Base-by-base conservation (phyloP, 2,329 filamentous ascomycete species). In the Paecilomyces fulvus region DNA sequence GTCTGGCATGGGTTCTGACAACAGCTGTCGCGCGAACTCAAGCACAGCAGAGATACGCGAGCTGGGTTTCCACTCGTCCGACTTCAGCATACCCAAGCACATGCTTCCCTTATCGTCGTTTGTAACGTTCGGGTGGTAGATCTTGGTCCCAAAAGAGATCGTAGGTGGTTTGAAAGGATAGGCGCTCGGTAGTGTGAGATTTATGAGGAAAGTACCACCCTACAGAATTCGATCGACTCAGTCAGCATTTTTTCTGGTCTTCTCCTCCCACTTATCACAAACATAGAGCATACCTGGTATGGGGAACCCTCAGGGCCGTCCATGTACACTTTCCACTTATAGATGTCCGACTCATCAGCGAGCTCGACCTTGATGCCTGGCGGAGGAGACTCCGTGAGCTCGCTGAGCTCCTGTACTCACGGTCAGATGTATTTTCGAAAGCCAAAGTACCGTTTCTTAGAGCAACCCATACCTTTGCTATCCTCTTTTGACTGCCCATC, bases 91-190 rank as follows among this genome's bases (percentile, higher is more conserved):
- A 58, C 84, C 85, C 49, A 96, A 80, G 75, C 92, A 96, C 83
- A 96, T 89, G 75, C 82, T 87, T 60, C 92, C 92, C 63, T 85
- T 83, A 68, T 83, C 82, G 73, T 95, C 91, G 80, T 95, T 94
- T 68, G 87, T 90, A 58, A 96, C 83, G 76, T 96, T 96, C 49
- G 92, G 91, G 77, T 96, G 92, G 82, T 95, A 96, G 79, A 96
- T 89, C 75, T 92, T 92, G 53, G 91, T 96, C 62, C 79, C 77
- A 81, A 96, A 95, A 68, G 81, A 84, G 64, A 95, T 80, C 58
- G 81, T 78, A 14, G 91, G 91, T 21, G 90, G 85, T 75, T 94
- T 94, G 84, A 95, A 96, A 33, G 91, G 91, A 78, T 95, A 96
- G 67, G 90, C 87, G 64, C 79, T 75, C 12, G 91, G 90, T 10